Percentiles rank a stretch among this genome's conserved stretches.
These are phyloP conservation scores for Bruguiera hainesii DNA, from an alignment of 441 rosid species.

Conservation along the genomic window DNA sequence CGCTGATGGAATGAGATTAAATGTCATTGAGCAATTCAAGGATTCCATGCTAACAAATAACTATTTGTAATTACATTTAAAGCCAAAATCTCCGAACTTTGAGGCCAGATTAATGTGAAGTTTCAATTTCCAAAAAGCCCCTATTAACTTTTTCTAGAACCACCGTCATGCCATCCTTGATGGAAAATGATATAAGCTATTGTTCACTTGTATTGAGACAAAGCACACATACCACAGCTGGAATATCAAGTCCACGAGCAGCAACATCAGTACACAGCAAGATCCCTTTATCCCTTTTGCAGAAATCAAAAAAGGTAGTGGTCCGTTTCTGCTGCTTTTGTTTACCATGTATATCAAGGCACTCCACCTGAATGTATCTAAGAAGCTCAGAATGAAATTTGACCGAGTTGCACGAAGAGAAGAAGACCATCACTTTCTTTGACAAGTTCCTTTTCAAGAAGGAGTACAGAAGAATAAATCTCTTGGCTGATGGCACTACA, in stretches of 20 bases:
- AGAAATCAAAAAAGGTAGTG: slow-evolving; percentile 87
- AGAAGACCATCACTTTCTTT: slow-evolving; percentile 97
- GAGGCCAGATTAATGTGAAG: not conserved
- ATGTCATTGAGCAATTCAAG: no score
- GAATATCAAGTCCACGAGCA: slow-evolving; percentile 98
- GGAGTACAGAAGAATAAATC: slow-evolving; percentile 82
- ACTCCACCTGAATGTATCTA: slow-evolving; percentile 64
- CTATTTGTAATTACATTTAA: no score
- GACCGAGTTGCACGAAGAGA: slow-evolving; percentile 95
- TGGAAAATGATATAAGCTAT: no score
- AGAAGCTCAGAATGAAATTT: slow-evolving; percentile 86
- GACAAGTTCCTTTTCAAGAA: slow-evolving; percentile 82
- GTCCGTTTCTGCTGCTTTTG: slow-evolving; percentile 92
- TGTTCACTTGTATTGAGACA: no score
- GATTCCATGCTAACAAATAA: no score
- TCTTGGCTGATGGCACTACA: slow-evolving; percentile 76
- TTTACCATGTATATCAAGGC: slow-evolving; percentile 90
- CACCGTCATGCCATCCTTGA: no score
- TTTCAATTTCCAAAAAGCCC: not conserved
- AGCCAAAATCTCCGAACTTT: not conserved
- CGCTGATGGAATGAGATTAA: no score
- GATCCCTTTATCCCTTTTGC: slow-evolving; percentile 86
- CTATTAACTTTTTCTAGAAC: no score
- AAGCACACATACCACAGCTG: slow-evolving; percentile 70
- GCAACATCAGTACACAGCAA: slow-evolving; percentile 97